phyloP scores from a whole-genome alignment of 768 basidiomycete genomes.

The Suillus spraguei region DNA sequence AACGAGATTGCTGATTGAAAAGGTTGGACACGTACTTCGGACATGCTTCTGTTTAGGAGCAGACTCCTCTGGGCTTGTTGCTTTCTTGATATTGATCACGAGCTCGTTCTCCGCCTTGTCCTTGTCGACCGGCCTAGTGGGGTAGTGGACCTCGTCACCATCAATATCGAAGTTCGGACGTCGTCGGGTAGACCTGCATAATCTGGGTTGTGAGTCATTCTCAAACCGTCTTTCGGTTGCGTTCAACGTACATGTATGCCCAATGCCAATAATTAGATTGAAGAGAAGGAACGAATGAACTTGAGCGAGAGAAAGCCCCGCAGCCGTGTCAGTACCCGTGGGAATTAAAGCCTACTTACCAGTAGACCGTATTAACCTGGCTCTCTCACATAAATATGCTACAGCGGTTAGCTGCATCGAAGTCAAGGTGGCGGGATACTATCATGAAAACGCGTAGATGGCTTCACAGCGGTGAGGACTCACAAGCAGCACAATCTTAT shows the following conservation, averaged over 20 bases:
- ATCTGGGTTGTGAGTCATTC: slow-evolving; percentile 8
- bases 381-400: background rate
- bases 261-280: slow-evolving; percentile 14
- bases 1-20: slow-evolving; percentile 14
- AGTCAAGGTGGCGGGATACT: slow-evolving; percentile 15
- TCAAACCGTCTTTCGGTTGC: slow-evolving; percentile 10
- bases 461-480: slow-evolving; percentile 20
- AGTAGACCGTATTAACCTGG: background rate
- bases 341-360: background rate
- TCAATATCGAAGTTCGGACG: slow-evolving; percentile 63
- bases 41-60: slow-evolving; percentile 99
- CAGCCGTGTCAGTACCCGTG: slow-evolving; percentile 3
- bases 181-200: slow-evolving; percentile 34
- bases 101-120: slow-evolving; percentile 97
- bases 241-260: slow-evolving; percentile 11
- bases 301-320: background rate
- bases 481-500: slow-evolving; percentile 47
- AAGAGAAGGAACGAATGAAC: background rate
- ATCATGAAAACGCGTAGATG: slow-evolving; percentile 14
- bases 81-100: slow-evolving; percentile 96
- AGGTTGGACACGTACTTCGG: slow-evolving; percentile 67
- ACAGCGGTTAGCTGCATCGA: slow-evolving; percentile 11
- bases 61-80: slow-evolving; percentile 91
- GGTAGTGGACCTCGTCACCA: slow-evolving; percentile 85
- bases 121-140: slow-evolving; percentile 97